phyloP scores from a whole-genome alignment of 441 rosid genomes.

The Adansonia grandidieri region DNA sequence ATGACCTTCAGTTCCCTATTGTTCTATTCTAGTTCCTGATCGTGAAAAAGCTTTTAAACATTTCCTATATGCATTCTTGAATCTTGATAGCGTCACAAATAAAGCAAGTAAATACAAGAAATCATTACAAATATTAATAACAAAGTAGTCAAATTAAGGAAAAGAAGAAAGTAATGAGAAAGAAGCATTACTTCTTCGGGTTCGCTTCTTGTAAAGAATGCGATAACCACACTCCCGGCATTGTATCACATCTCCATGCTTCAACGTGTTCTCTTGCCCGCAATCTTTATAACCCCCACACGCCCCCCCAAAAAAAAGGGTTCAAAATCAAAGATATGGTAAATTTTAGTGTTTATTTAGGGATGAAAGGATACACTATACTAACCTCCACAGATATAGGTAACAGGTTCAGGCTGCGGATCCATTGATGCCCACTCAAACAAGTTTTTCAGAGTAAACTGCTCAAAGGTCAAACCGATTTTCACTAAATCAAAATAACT shows the following conservation, averaged over 20 bases:
- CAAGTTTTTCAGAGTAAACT: slow-evolving; percentile 14
- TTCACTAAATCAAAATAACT: not conserved
- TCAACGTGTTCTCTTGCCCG: slow-evolving; percentile 81
- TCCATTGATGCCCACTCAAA: slow-evolving; percentile 44
- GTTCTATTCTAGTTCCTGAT: not conserved
- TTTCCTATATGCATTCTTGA: not conserved
- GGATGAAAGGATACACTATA: not conserved
- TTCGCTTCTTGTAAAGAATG: slow-evolving; percentile 92
- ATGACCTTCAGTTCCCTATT: not conserved
- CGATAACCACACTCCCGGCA: slow-evolving; percentile 98
- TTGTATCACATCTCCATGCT: slow-evolving; percentile 90
- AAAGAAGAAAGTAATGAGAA: not conserved
- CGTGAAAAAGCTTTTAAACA: not conserved
- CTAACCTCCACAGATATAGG: slow-evolving; percentile 79
- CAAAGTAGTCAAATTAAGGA: not conserved
- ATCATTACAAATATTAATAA: not conserved
- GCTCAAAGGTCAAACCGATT: not conserved
- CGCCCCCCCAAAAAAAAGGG: not conserved
- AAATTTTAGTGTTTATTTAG: not conserved
- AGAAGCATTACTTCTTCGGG: slow-evolving; percentile 66
- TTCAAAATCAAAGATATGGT: not conserved
- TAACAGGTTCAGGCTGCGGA: slow-evolving; percentile 77
- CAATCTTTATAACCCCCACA: slow-evolving; percentile 51
- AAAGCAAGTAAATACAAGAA: not conserved
- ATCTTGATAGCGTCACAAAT: not conserved